Base-by-base conservation (phyloP, 2,329 filamentous ascomycete species). In the Aspergillaceae sp. region DNA sequence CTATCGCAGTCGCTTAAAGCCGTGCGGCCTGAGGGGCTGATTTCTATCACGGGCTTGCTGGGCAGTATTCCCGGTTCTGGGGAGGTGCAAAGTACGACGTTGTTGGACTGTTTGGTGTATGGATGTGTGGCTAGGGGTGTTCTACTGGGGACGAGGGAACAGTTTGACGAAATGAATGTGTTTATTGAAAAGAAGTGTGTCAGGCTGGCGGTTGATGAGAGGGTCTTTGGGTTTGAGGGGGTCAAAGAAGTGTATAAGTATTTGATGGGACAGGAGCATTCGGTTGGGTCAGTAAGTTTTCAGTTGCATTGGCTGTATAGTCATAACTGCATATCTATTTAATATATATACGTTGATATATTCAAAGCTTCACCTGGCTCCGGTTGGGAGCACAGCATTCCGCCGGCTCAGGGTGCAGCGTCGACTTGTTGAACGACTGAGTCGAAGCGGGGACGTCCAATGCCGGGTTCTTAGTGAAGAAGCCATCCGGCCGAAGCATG, bases 11-110 rank as follows among this genome's bases (percentile, higher is more conserved):
- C 46, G 11, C 52, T 70, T 9, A 64, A 67, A 50, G 67, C 69
- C 3, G 54, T 73, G 32, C 61, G 62, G 30, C 67, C 74, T 19
- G 75, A 76, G 46, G 76, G 75, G 26, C 63, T 76, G 3, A 70
- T 75, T 50, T 62, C 60, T 38, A 69, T 78, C 44, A 74, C 77
- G n/a, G 75, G 75, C 7, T 73, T 78, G 56, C 58, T 78, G n/a
- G 74, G 69, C 7, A 72, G 71, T 19, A 19, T 19, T 19, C 19
- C 19, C 10, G 58, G 57, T 29, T 64, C 53, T 5, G 61, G 6
- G 62, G 60, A 1, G 68, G 36, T 4, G 19, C 19, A 28, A 19
- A 10, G 8, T 7, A 8, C 36, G 11, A 28, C 36, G 36, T 38
- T 38, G 36, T 4, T 38, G 36, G 36, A 26, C 5, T 38, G 59